Evolutionary conservation across 257 asterid genomes (phyloP).

Genomic region (Mentha longifolia): DNA sequence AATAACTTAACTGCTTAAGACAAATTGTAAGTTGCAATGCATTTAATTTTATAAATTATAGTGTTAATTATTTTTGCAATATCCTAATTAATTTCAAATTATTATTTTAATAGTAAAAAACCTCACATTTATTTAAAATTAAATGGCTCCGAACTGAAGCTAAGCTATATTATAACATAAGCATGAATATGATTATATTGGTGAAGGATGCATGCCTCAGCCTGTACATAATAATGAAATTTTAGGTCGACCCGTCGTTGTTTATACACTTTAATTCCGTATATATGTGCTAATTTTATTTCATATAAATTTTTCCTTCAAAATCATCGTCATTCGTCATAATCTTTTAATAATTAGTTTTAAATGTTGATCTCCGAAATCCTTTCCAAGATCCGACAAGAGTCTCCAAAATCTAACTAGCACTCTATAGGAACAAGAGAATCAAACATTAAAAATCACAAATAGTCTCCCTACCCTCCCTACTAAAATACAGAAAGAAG

Average conservation of each 20-base stretch:
- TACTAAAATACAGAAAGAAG: too few species aligned
- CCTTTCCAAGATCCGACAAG: slow-evolving; percentile 28
- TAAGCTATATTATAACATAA: not conserved
- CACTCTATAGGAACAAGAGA: slow-evolving; percentile 23
- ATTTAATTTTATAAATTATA: too few species aligned
- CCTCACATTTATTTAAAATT: not conserved
- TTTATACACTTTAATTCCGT: not conserved
- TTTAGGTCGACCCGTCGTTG: not conserved
- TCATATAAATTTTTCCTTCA: not conserved
- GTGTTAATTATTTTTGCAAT: too few species aligned
- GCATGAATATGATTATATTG: not conserved
- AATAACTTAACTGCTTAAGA: too few species aligned
- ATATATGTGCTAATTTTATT: not conserved
- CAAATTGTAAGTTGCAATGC: too few species aligned
- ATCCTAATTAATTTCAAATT: too few species aligned
- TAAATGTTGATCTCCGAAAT: not conserved
- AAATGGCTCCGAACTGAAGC: not conserved
- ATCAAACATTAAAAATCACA: not conserved
- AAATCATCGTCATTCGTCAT: not conserved
- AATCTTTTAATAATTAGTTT: slow-evolving; percentile 3
- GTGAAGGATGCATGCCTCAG: not conserved
- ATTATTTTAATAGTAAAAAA: not conserved
- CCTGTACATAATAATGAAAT: not conserved
- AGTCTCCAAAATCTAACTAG: slow-evolving; percentile 12
- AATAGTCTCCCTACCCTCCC: not conserved